These are phyloP conservation scores for Drechslera avenae DNA, from an alignment of 2,329 filamentous ascomycete genomes.

Conservation along the genomic window DNA sequence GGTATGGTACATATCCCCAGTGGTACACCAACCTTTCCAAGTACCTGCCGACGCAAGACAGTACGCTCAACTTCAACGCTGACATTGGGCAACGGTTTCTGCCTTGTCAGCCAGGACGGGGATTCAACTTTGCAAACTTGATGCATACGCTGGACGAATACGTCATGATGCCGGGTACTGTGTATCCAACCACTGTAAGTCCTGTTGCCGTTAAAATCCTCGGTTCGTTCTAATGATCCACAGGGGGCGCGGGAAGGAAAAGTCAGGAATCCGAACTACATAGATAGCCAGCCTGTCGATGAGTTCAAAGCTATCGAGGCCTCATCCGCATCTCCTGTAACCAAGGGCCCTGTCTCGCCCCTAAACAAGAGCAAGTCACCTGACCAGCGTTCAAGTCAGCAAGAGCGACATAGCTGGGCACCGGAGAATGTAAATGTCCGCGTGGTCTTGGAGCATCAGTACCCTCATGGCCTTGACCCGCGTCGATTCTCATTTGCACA, in stretches of 20 bases:
- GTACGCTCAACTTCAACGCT: conserved; percentile 47
- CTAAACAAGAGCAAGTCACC: conserved; percentile 5
- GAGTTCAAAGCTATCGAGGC: conserved; percentile 13
- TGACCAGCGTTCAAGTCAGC: conserved; percentile 1
- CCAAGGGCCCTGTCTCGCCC: conserved; percentile 13
- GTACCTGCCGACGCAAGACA: conserved; percentile 48
- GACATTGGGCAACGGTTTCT: conserved; percentile 54
- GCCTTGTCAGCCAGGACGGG: conserved; percentile 40
- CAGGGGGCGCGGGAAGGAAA: conserved; percentile 14
- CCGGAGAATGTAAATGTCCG: conserved; percentile 37
- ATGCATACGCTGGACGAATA: conserved; percentile 51
- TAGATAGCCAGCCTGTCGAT: not conserved
- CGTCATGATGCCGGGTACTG: conserved; percentile 53
- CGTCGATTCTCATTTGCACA: conserved; percentile 31
- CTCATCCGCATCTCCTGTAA: conserved; percentile 1
- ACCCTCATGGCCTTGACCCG: conserved; percentile 17
- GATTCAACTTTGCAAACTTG: conserved; percentile 55
- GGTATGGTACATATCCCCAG: conserved; percentile 50
- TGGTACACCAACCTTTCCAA: conserved; percentile 47
- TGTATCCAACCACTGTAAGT: conserved; percentile 41
- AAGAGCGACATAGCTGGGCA: conserved; percentile 27
- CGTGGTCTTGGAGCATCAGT: conserved; percentile 34
- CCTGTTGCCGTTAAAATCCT: not conserved
- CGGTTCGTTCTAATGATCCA: not conserved
- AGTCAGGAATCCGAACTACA: conserved; percentile 1